Evolutionary conservation across 2,329 filamentous ascomycete genomes (phyloP).

Genomic region (Albophoma yamanashiensis): DNA sequence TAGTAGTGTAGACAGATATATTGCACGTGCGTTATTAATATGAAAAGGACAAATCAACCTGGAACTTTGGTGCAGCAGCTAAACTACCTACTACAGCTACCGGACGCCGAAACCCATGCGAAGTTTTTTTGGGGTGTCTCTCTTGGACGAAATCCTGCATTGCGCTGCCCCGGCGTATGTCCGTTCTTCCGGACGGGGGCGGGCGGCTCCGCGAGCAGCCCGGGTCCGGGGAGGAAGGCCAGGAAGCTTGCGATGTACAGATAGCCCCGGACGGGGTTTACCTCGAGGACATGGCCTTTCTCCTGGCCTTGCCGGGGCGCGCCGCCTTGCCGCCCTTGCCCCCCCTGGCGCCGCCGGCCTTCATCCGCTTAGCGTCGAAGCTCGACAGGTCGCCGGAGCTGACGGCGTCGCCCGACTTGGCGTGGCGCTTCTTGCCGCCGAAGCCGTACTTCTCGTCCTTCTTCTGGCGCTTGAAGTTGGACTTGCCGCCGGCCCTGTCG

Average conservation of each 20-base stretch:
- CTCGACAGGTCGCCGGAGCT: constrained; percentile 72
- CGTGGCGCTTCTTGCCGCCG: constrained; percentile 86
- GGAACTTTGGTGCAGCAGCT: neutral
- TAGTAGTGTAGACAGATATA: neutral
- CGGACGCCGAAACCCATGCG: neutral
- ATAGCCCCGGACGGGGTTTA: constrained; percentile 4
- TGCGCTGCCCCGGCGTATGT: neutral
- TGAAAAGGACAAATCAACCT: neutral
- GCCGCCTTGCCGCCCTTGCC: constrained; percentile 24
- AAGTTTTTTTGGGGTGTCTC: neutral
- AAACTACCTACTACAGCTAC: neutral
- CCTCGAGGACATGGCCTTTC: constrained; percentile 29
- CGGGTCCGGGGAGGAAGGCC: neutral
- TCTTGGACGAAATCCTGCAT: neutral
- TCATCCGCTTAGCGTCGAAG: constrained; percentile 80
- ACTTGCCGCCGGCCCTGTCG: constrained; percentile 10
- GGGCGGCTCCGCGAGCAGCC: neutral
- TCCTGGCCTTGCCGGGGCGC: constrained; percentile 39
- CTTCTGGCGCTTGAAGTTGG: constrained; percentile 73
- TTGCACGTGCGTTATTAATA: neutral
- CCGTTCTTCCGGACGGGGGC: neutral
- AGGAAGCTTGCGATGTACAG: neutral
- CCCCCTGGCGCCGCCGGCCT: constrained; percentile 32
- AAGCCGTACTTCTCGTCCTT: constrained; percentile 93
- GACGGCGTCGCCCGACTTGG: constrained; percentile 81